A percentile compares a stretch with the other conserved stretches of the same genome.
Evolutionary conservation across 208 protist genomes (phyloP).

Genomic region (Crithidia thermophila): DNA sequence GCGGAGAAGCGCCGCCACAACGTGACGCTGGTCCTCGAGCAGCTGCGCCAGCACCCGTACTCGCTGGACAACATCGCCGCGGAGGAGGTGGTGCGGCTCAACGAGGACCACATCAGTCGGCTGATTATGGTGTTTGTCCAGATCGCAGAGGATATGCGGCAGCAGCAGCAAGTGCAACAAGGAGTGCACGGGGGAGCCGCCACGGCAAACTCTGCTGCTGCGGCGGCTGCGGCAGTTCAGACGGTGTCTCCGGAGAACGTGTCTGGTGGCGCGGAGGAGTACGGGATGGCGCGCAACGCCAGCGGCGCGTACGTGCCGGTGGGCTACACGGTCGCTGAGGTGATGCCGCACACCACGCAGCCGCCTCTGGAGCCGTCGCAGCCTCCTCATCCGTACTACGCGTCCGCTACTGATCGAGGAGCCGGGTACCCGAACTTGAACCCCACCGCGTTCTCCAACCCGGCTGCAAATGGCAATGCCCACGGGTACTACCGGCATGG

Average conservation of each 20-base stretch:
- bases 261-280: background rate
- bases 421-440: background rate
- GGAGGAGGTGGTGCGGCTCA: slow-evolving; percentile 75
- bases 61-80: slow-evolving; percentile 58
- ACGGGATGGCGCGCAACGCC: background rate
- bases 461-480: background rate
- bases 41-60: slow-evolving; percentile 65
- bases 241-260: too few relatives aligned
- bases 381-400: too few relatives aligned
- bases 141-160: slow-evolving; percentile 53
- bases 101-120: slow-evolving; percentile 84
- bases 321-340: slow-evolving; percentile 53
- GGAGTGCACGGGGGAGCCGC: too few relatives aligned
- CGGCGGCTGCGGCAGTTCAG: slow-evolving; percentile 17
- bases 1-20: slow-evolving; percentile 81
- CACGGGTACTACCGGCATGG: slow-evolving; percentile 1
- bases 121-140: slow-evolving; percentile 80
- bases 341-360: slow-evolving; percentile 14
- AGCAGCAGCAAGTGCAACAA: slow-evolving; percentile 21
- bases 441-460: background rate
- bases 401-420: too few relatives aligned
- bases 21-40: slow-evolving; percentile 69
- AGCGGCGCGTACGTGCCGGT: slow-evolving; percentile 25
- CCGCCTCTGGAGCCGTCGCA: background rate
- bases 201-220: slow-evolving; percentile 3